A percentile compares a stretch with the other conserved stretches of the same genome.
Evolutionary conservation across 1,139 yeast species (phyloP).

Genomic region (Saccharomycopsis phalli): DNA sequence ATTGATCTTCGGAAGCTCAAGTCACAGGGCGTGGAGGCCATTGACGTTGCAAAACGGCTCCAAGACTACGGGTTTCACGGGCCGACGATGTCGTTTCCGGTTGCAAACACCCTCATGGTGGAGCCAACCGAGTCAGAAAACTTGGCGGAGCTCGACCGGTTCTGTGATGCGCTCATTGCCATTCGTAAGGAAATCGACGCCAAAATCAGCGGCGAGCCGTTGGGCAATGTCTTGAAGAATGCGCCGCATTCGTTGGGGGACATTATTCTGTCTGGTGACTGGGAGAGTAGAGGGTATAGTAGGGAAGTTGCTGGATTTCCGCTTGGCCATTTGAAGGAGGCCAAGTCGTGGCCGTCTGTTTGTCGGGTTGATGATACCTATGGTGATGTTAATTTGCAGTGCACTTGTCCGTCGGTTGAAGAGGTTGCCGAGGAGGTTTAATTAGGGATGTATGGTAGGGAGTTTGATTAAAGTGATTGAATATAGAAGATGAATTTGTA

Average conservation of each 20-base stretch:
- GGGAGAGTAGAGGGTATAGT: slow-evolving; percentile 83
- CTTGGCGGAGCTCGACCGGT: slow-evolving; percentile 79
- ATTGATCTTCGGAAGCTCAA: slow-evolving; percentile 85
- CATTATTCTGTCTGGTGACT: slow-evolving; percentile 49
- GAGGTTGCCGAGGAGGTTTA: slow-evolving; percentile 1
- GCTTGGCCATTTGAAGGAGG: slow-evolving; percentile 54
- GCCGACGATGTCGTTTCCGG: slow-evolving; percentile 98
- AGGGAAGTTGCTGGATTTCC: slow-evolving; percentile 95
- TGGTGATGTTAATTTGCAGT: slow-evolving; percentile 87
- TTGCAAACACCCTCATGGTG: slow-evolving; percentile 93
- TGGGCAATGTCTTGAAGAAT: slow-evolving; percentile 70
- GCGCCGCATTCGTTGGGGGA: slow-evolving; percentile 91
- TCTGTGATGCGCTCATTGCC: slow-evolving; percentile 76
- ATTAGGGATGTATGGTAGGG: background rate
- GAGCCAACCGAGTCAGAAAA: slow-evolving; percentile 97
- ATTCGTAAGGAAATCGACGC: slow-evolving; percentile 78
- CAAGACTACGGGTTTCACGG: slow-evolving; percentile 99
- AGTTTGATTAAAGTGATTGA: no score
- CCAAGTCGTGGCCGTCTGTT: slow-evolving; percentile 94
- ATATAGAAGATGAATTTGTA: no score
- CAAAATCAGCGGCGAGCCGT: slow-evolving; percentile 56
- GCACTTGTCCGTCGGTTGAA: slow-evolving; percentile 86
- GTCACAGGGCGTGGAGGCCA: slow-evolving; percentile 75
- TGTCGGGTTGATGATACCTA: slow-evolving; percentile 88
- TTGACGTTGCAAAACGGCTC: slow-evolving; percentile 91